Evolutionary conservation across 139 green algal genomes (phyloP).

Genomic region (Chlamydomonas asymmetrica): DNA sequence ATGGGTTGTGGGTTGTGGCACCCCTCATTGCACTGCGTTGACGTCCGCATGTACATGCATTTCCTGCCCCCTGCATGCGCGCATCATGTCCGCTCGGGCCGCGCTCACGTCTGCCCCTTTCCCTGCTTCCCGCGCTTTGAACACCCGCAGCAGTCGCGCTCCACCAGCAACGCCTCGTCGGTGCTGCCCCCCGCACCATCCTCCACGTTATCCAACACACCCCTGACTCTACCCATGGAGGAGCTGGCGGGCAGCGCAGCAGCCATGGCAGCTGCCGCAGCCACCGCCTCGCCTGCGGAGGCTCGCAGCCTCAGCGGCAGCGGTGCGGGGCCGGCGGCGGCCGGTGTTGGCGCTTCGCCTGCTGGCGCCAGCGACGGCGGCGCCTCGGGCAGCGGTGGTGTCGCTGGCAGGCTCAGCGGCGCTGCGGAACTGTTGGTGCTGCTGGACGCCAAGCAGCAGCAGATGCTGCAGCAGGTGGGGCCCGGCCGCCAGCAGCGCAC

Average conservation of each 20-base stretch:
- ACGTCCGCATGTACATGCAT: too few relatives aligned
- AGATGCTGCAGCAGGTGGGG: conserved; percentile 34
- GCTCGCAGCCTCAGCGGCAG: neutral
- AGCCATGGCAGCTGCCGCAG: neutral
- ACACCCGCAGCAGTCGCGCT: too few relatives aligned
- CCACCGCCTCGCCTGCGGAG: neutral
- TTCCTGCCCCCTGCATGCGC: too few relatives aligned
- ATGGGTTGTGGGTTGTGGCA: too few relatives aligned
- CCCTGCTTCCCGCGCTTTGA: too few relatives aligned
- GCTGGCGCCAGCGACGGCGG: neutral
- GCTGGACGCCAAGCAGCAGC: conserved; percentile 30
- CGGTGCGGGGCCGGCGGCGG: neutral
- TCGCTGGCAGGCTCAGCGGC: neutral
- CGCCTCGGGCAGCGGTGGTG: neutral
- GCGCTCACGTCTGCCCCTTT: too few relatives aligned
- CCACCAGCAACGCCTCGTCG: too few relatives aligned
- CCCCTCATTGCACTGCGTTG: too few relatives aligned
- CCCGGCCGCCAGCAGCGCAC: too few relatives aligned
- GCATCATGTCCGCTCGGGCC: too few relatives aligned
- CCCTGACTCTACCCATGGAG: neutral
- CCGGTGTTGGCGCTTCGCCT: neutral
- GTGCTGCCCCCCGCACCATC: neutral
- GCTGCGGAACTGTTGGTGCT: neutral
- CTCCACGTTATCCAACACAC: conserved; percentile 4
- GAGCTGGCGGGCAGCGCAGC: neutral